phyloP scores from a whole-genome alignment of 1,284 basidiomycete genomes.

The Boletellus sp. region DNA sequence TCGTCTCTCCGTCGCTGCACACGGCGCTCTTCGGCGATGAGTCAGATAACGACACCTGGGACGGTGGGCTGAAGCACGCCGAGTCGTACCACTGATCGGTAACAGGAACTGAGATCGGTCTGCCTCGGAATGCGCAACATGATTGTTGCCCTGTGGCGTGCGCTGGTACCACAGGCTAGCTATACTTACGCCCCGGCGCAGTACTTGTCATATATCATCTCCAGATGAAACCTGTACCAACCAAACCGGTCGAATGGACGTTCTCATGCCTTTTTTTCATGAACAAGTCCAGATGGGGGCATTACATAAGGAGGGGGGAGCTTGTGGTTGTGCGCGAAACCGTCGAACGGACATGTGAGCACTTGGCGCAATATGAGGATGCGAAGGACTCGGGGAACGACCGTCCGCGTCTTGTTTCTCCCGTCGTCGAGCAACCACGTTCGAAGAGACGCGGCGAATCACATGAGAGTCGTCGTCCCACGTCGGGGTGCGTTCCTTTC shows the following conservation, averaged over 20 bases:
- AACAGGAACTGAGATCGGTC: conserved; percentile 11
- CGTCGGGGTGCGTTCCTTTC: conserved; percentile 1
- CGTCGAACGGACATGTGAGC: conserved; percentile 13
- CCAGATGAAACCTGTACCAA: conserved; percentile 3
- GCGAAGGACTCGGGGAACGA: neutral
- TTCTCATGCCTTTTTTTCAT: conserved; percentile 23
- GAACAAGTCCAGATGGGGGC: too few species aligned
- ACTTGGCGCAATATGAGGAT: conserved; percentile 8
- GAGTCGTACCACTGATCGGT: neutral
- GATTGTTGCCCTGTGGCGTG: conserved; percentile 24
- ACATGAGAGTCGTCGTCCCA: conserved; percentile 1
- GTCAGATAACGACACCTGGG: too few species aligned
- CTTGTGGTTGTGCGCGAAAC: conserved; percentile 1
- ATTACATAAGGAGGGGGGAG: too few species aligned
- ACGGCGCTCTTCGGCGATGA: too few species aligned
- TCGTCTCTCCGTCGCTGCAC: too few species aligned
- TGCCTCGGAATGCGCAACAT: neutral
- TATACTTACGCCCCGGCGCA: conserved; percentile 8
- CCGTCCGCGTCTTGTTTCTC: neutral
- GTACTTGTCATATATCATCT: conserved; percentile 1
- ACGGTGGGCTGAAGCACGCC: too few species aligned
- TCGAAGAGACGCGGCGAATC: neutral
- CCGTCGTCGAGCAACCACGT: conserved; percentile 6
- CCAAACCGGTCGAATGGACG: conserved; percentile 9
- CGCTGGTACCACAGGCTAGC: neutral